Conservation (phyloP, 345 rosid species). For the Noccaea bulbosa region DNA sequence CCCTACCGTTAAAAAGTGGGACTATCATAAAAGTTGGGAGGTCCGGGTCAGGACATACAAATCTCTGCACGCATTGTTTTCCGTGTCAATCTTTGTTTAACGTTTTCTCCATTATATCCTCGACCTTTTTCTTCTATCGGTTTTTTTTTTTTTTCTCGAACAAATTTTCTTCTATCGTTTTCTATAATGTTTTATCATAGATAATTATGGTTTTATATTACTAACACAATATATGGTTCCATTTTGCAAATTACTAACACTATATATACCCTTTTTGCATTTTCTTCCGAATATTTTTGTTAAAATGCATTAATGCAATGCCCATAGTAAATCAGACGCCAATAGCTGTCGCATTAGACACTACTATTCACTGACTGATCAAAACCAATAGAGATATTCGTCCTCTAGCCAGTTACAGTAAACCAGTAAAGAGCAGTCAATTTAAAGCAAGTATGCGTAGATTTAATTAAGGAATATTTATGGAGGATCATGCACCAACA, state of each 20-base stretch:
- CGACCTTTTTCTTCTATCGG: not conserved
- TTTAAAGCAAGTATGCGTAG: not conserved
- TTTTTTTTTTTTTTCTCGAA: no score
- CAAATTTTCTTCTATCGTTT: not conserved
- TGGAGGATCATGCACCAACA: conserved; percentile 39
- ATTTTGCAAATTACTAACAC: not conserved
- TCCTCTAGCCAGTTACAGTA: no score
- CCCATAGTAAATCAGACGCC: conserved; percentile 13
- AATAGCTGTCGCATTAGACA: conserved; percentile 14
- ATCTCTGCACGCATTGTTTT: conserved; percentile 41
- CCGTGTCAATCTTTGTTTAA: conserved; percentile 38
- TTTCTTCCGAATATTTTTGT: not conserved
- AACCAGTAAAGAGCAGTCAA: no score
- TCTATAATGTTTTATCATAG: conserved; percentile 14
- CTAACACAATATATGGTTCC: not conserved
- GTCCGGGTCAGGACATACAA: not conserved
- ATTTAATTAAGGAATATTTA: conserved; percentile 8
- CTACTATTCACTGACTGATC: not conserved
- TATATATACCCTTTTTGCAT: not conserved
- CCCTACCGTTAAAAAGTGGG: conserved; percentile 30
- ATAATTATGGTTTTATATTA: conserved; percentile 24
- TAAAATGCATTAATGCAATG: not conserved
- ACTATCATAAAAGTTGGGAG: conserved; percentile 25
- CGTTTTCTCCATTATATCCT: conserved; percentile 40
- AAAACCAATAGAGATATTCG: not conserved